A percentile compares a stretch with the other conserved stretches of the same genome.
phyloP scores from a whole-genome alignment of 371 early-diverging fungal genomes.

The Rhizopus arrhizus region DNA sequence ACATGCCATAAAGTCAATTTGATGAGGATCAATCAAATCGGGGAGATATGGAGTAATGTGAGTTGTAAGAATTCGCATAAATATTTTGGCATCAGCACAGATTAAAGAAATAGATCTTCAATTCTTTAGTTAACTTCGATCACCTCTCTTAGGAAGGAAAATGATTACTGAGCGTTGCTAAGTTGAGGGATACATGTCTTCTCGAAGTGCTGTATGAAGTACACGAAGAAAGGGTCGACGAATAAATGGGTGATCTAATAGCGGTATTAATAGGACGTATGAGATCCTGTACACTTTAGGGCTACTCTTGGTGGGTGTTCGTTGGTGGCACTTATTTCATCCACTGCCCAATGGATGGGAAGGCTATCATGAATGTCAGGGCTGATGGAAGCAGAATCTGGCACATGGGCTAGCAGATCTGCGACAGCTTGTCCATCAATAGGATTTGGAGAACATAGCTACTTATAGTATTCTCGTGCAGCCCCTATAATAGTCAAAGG shows the following conservation, averaged over 20 bases:
- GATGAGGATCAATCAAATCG: neutral
- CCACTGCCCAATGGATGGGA: neutral
- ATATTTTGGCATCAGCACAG: conserved; percentile 28
- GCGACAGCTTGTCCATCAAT: neutral
- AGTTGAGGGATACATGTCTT: no score
- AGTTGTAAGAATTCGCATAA: conserved; percentile 21
- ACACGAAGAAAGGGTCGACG: conserved; percentile 14
- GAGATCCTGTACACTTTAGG: conserved; percentile 36
- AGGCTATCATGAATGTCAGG: neutral
- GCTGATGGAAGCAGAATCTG: neutral
- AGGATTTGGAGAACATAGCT: conserved; percentile 10
- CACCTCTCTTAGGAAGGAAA: conserved; percentile 18
- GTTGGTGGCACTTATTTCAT: neutral
- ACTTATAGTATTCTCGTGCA: conserved; percentile 7
- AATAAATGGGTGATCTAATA: neutral
- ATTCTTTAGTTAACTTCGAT: neutral
- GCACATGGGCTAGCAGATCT: neutral
- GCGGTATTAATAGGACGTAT: conserved; percentile 29
- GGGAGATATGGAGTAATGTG: neutral
- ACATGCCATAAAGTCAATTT: no score
- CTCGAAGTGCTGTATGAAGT: neutral
- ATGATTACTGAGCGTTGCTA: no score
- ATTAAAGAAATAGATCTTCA: neutral
- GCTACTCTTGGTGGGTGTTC: conserved; percentile 18
- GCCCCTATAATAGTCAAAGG: conserved; percentile 1